Evolutionary conservation across 2,329 filamentous ascomycete genomes (phyloP).

Genomic region (Claviceps arundinis): DNA sequence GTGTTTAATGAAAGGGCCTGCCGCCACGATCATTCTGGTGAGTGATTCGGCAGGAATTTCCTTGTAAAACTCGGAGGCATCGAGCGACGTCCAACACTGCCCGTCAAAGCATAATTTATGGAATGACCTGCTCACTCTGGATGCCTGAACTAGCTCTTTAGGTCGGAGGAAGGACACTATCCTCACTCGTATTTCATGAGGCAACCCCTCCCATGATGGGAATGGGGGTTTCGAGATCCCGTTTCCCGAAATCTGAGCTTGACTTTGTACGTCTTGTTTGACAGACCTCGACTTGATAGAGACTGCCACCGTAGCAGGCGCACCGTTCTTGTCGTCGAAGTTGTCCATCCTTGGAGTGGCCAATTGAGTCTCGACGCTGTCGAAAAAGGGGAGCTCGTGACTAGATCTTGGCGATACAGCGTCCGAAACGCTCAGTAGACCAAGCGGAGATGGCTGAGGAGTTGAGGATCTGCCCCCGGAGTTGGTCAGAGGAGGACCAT

Average conservation of each 20-base stretch:
- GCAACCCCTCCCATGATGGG: conserved; percentile 71
- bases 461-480: conserved; percentile 17
- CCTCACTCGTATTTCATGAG: conserved; percentile 66
- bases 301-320: conserved; percentile 41
- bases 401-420: conserved; percentile 26
- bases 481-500: conserved; percentile 17
- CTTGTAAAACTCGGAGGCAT: conserved; percentile 75
- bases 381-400: conserved; percentile 26
- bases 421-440: conserved; percentile 21
- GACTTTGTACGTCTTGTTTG: conserved; percentile 16
- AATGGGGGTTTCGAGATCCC: conserved; percentile 24
- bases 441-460: conserved; percentile 28
- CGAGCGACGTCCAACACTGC: conserved; percentile 78
- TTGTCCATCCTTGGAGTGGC: conserved; percentile 42
- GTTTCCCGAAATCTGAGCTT: conserved; percentile 9
- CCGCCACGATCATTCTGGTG: conserved; percentile 69
- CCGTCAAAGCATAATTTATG: conserved; percentile 83
- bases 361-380: conserved; percentile 33
- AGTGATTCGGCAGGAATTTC: conserved; percentile 76
- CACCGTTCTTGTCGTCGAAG: conserved; percentile 24
- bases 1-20: conserved; percentile 81
- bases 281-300: conserved; percentile 47
- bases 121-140: conserved; percentile 65
- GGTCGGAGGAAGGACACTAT: conserved; percentile 66
- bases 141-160: conserved; percentile 67